A percentile compares a stretch with the other conserved stretches of the same genome.
Conservation (phyloP, 1,284 basidiomycete genomes). For the Microbotryomycetes sp. region DNA sequence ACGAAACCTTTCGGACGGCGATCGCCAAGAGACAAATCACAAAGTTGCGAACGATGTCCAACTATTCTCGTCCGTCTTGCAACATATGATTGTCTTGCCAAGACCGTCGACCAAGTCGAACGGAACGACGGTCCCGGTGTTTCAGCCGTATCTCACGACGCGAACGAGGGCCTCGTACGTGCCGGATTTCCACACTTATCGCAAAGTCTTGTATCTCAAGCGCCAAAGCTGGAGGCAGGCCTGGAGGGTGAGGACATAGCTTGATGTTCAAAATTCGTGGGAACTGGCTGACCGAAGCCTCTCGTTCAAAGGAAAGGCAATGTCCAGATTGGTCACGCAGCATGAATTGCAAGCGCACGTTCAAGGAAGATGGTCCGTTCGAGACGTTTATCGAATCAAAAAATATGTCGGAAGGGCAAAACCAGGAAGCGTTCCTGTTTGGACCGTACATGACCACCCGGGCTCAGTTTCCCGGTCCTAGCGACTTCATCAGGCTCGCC, state of each 20-base stretch:
- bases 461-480: not conserved
- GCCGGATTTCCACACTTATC: not conserved
- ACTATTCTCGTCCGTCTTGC: not conserved
- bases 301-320: too few relatives aligned
- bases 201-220: not conserved
- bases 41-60: not conserved
- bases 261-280: too few relatives aligned
- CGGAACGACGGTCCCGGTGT: too few relatives aligned
- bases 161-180: not conserved
- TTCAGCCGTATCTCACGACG: not conserved
- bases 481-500: not conserved
- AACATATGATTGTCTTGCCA: not conserved
- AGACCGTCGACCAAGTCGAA: not conserved
- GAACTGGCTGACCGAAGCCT: too few relatives aligned
- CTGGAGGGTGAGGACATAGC: too few relatives aligned
- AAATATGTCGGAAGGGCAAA: not conserved
- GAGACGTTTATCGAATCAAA: not conserved
- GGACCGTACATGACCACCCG: not conserved
- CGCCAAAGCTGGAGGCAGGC: too few relatives aligned
- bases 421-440: not conserved
- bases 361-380: not conserved
- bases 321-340: not conserved
- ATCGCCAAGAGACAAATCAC: too few relatives aligned
- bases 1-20: too few relatives aligned
- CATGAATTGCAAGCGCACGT: not conserved